A percentile compares a stretch with the other conserved stretches of the same genome.
Evolutionary conservation across 2,329 filamentous ascomycete genomes (phyloP).

Genomic region (Arthrobotrys entomopaga): DNA sequence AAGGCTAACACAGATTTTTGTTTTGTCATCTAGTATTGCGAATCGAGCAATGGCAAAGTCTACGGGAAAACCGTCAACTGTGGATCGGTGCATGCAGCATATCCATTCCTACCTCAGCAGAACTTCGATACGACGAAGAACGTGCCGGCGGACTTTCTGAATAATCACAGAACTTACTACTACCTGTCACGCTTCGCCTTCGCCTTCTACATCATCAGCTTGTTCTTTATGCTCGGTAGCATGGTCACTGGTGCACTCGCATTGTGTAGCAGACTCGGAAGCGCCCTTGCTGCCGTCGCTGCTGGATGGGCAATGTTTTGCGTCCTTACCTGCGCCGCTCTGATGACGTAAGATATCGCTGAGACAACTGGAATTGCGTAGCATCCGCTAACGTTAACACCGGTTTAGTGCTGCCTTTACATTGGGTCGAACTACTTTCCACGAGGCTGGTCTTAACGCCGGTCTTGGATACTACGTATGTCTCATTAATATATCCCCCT

Average conservation of each 20-base stretch:
- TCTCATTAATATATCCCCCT: not conserved
- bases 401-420: slow-evolving; percentile 71
- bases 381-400: not conserved
- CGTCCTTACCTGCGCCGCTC: slow-evolving; percentile 72
- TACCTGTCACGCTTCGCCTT: slow-evolving; percentile 92
- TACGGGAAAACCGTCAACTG: slow-evolving; percentile 55
- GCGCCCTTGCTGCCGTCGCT: slow-evolving; percentile 72
- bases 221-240: slow-evolving; percentile 78
- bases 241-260: slow-evolving; percentile 76
- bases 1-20: slow-evolving; percentile 63
- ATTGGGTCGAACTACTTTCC: slow-evolving; percentile 75
- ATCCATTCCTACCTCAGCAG: slow-evolving; percentile 61
- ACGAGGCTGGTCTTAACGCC: slow-evolving; percentile 68
- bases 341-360: slow-evolving; percentile 76
- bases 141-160: slow-evolving; percentile 62
- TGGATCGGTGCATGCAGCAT: slow-evolving; percentile 51
- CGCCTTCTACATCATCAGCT: slow-evolving; percentile 85
- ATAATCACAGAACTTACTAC: slow-evolving; percentile 69
- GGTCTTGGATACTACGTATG: slow-evolving; percentile 67
- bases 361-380: not conserved
- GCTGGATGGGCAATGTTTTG: slow-evolving; percentile 74
- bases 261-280: slow-evolving; percentile 76
- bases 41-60: slow-evolving; percentile 27
- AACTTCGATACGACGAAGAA: slow-evolving; percentile 68
- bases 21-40: slow-evolving; percentile 38